Evolutionary conservation across 2,329 filamentous ascomycete species (phyloP), one percentile per base, ranked within the genome.

Genomic region (Fusarium humuli): DNA sequence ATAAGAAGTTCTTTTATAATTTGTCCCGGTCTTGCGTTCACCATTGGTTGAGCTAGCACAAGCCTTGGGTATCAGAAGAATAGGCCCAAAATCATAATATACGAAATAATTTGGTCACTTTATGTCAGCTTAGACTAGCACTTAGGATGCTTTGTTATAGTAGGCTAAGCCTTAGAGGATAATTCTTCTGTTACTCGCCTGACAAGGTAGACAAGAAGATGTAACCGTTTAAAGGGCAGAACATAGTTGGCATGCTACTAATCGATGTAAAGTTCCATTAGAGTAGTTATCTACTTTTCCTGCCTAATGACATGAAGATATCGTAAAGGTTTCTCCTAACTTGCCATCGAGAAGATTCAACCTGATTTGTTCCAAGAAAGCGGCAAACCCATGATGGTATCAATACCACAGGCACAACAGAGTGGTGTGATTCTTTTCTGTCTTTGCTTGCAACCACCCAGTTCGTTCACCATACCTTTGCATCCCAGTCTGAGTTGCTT

Each of bases 71-170:
- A n/a, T 37, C 18, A 37, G 0, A 12, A 46, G 22, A 46, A 25
- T 7, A n/a, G n/a, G n/a, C n/a, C 1, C 16, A 11, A 27, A 46
- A n/a, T 18, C 5, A n/a, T n/a, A 2, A 4, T 0, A 6, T 1
- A 7, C 9, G 3, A 37, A n/a, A 12, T 37, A n/a, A 37, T n/a
- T 6, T n/a, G 34, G 6, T 37, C 34, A 37, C 18, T n/a, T 10
- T 37, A 6, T 37, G 16, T 9, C 3, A 18, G 32, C 5, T 37
- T 9, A 4, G 16, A 18, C 16, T 18, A 11, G 32, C 5, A n/a
- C 16, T 37, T 18, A 18, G 32, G 32, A 18, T 18, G 8, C 8
- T 34, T 34, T 34, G 32, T 34, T 34, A 10, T 18, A 6, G 32
- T 34, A 34, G 32, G 8, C 8, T 10, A 3, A 18, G 32, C 5